Percentiles rank a stretch among this genome's conserved stretches.
Conservation (phyloP, 352 stramenopile species). For the Thalassiosira mediterranea region DNA sequence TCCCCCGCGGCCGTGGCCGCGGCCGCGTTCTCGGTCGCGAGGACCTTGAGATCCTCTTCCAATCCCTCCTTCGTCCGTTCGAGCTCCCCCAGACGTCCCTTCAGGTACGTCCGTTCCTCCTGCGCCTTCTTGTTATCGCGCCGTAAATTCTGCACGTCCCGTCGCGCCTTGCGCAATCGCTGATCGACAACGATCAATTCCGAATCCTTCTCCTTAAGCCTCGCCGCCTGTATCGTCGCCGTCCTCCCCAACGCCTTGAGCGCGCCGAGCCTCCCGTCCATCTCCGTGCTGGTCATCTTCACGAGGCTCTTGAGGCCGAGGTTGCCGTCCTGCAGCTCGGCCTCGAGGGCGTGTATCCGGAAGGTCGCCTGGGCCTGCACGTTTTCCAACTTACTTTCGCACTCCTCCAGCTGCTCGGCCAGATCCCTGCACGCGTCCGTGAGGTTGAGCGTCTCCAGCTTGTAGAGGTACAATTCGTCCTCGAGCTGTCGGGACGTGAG, state of each 20-base stretch:
- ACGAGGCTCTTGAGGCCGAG: slow-evolving; percentile 44
- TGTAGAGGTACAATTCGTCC: slow-evolving; percentile 55
- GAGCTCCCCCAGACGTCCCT: slow-evolving; percentile 34
- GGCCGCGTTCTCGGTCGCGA: slow-evolving; percentile 8
- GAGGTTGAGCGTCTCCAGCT: slow-evolving; percentile 53
- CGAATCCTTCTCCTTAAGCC: slow-evolving; percentile 36
- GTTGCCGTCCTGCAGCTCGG: slow-evolving; percentile 49
- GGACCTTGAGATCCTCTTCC: slow-evolving; percentile 13
- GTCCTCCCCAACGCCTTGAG: slow-evolving; percentile 43
- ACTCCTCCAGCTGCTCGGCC: slow-evolving; percentile 46
- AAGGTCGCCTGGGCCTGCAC: slow-evolving; percentile 54
- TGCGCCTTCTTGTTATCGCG: slow-evolving; percentile 34
- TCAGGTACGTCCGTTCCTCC: slow-evolving; percentile 47
- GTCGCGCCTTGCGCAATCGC: slow-evolving; percentile 19
- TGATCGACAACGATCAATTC: slow-evolving; percentile 33
- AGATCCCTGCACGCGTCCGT: slow-evolving; percentile 52
- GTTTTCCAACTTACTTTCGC: slow-evolving; percentile 32
- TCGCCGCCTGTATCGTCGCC: slow-evolving; percentile 36
- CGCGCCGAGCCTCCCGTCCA: slow-evolving; percentile 43
- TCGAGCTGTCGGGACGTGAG: slow-evolving; percentile 38
- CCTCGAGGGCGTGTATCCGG: slow-evolving; percentile 54
- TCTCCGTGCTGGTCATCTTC: slow-evolving; percentile 50
- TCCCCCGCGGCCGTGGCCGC: background rate
- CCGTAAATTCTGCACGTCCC: slow-evolving; percentile 36
- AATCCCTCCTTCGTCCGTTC: slow-evolving; percentile 11